Percentiles rank a stretch among this genome's conserved stretches.
Conservation (phyloP, 164 flowering plant species). For the Magnolia kwangsiensis region DNA sequence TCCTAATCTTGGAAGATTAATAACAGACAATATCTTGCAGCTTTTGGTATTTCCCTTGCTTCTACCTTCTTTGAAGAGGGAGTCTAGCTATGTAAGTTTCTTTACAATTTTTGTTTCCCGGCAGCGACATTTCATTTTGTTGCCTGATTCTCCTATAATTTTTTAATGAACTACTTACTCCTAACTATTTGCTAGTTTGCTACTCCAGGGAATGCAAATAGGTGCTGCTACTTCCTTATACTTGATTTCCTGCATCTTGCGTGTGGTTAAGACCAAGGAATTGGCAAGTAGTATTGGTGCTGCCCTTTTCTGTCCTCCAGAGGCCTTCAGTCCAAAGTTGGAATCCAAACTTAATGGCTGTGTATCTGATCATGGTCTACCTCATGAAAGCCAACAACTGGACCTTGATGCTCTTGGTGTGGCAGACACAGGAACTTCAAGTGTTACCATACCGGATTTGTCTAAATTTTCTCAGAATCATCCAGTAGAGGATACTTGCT, state of each 20-base stretch:
- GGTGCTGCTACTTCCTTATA: constrained; percentile 69
- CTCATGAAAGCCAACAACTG: constrained; percentile 23
- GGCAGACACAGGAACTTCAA: constrained; percentile 19
- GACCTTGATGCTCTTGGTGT: constrained; percentile 18
- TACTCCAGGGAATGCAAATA: constrained; percentile 55
- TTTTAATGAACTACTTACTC: background rate
- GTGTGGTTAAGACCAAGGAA: constrained; percentile 89
- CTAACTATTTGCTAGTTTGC: constrained; percentile 26
- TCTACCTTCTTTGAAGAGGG: constrained; percentile 69
- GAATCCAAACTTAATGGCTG: constrained; percentile 59
- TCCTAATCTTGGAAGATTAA: constrained; percentile 83
- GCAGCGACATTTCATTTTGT: background rate
- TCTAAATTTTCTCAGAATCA: constrained; percentile 34
- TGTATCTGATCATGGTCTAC: constrained; percentile 20
- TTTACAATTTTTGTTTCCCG: constrained; percentile 1
- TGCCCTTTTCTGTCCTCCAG: constrained; percentile 63
- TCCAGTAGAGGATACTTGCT: constrained; percentile 20
- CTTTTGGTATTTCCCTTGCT: constrained; percentile 78
- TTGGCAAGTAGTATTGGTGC: constrained; percentile 80
- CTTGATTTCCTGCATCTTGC: constrained; percentile 92
- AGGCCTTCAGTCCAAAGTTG: constrained; percentile 34
- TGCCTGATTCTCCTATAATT: background rate
- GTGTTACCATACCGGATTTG: constrained; percentile 20
- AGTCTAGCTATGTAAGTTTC: constrained; percentile 39
- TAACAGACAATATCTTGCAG: constrained; percentile 70